Evolutionary conservation across 176 grass and related monocot species (phyloP), one percentile per base, ranked within the genome.

Genomic region (Aegilops speltoides): DNA sequence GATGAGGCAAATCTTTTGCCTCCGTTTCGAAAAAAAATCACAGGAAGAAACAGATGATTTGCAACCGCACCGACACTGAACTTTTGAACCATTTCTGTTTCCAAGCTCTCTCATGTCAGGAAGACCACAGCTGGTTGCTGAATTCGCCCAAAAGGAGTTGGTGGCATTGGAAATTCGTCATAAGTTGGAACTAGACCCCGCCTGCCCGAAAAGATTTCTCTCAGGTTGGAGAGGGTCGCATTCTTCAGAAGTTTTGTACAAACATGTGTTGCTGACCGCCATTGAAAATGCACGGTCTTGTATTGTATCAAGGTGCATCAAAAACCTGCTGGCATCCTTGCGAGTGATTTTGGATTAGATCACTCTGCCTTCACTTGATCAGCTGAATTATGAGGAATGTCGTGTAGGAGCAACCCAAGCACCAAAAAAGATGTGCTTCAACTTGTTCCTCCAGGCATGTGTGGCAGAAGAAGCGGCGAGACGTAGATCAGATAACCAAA

Each of bases 391-490:
- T 85, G 63, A 85, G 95, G 93, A 82, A 98, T 64, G 68, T 98
- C 93, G 87, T 98, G 93, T 12, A 93, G 59, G 60, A 91, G 76
- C 83, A 98, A 84, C 77, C 93, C 95, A 16, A 95, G 57, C 37
- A 92, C 91, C 52, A 91, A 33, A 34, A 80, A 98, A 92, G 17
- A 87, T 63, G 84, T 85, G 85, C 56, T 95, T 83, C 95, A 83
- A 73, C 65, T 88, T 76, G 93, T 85, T 22, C 86, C 86, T 86
- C 86, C 78, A 17, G 85, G 89, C 52, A 92, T 79, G 82, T 95
- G 92, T 76, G 96, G 91, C 54, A 98, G 80, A 43, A 90, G 91
- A 73, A 94, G 88, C 2, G 93, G 89, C 48, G 94, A 38, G 8
- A 98, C 45, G 54, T 86, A 94, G 65, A 98, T 95, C 81, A 91